Conservation (phyloP, 169 alveolate genomes). For the Eimeria maxima region DNA sequence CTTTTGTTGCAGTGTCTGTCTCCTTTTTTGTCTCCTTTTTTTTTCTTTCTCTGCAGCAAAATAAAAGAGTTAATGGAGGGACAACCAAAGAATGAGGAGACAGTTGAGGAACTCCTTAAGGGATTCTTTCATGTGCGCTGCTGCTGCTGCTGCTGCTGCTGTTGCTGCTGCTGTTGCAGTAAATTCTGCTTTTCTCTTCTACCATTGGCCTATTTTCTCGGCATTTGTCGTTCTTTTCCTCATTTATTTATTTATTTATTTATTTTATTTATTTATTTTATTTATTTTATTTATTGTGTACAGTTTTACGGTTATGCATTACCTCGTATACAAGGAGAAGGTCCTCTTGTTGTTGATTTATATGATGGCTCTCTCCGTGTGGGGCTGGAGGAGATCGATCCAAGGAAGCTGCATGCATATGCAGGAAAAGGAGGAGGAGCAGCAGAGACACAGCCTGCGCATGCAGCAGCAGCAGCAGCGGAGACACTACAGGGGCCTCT, state of each 20-base stretch:
- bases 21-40: no score
- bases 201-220: no score
- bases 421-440: background rate
- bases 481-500: no score
- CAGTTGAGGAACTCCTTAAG: background rate
- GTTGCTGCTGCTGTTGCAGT: background rate
- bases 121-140: background rate
- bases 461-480: no score
- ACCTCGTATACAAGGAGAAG: background rate
- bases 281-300: background rate
- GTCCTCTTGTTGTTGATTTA: background rate
- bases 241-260: no score
- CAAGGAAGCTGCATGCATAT: background rate
- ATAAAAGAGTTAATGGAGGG: background rate
- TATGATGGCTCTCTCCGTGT: slow-evolving; percentile 3
- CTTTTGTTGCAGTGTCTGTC: background rate
- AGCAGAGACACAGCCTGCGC: no score
- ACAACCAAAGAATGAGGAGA: background rate
- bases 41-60: background rate
- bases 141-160: background rate
- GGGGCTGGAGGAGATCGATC: background rate
- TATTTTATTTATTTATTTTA: background rate
- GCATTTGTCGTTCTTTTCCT: no score
- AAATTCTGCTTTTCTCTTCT: background rate
- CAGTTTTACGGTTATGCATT: slow-evolving; percentile 4